Evolutionary conservation across 2,329 filamentous ascomycete genomes (phyloP).

Genomic region (Colletotrichum theobromicola): DNA sequence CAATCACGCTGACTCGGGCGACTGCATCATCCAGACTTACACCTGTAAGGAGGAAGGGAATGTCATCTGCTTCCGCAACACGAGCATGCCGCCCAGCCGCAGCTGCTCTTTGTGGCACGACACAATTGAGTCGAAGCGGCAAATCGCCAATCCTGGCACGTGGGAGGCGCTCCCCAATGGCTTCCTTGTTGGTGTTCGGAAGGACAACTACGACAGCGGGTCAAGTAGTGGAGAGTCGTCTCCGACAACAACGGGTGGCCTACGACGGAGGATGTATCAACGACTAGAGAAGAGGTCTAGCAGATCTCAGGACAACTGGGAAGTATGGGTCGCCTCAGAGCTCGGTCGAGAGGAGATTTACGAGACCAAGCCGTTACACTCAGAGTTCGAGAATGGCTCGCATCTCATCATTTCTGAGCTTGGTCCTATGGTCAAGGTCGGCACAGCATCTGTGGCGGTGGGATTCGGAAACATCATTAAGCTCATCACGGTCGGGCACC

Average conservation of each 20-base stretch:
- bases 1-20: slow-evolving; percentile 60
- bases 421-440: slow-evolving; percentile 69
- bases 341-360: slow-evolving; percentile 47
- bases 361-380: slow-evolving; percentile 51
- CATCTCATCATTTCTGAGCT: slow-evolving; percentile 69
- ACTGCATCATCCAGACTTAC: slow-evolving; percentile 71
- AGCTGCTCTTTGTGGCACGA: slow-evolving; percentile 57
- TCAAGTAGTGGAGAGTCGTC: slow-evolving; percentile 23
- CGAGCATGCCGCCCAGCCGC: slow-evolving; percentile 40
- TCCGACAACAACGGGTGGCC: slow-evolving; percentile 25
- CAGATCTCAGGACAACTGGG: slow-evolving; percentile 47
- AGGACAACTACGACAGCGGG: slow-evolving; percentile 34
- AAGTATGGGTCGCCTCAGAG: slow-evolving; percentile 59
- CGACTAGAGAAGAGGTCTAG: slow-evolving; percentile 25
- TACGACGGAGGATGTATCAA: slow-evolving; percentile 32
- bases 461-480: slow-evolving; percentile 77
- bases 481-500: slow-evolving; percentile 69
- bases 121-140: slow-evolving; percentile 55
- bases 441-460: slow-evolving; percentile 69
- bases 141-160: slow-evolving; percentile 64
- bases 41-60: slow-evolving; percentile 56
- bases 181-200: slow-evolving; percentile 68
- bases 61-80: slow-evolving; percentile 62
- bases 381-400: slow-evolving; percentile 44
- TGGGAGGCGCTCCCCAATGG: slow-evolving; percentile 69